phyloP scores from a whole-genome alignment of 768 basidiomycete species.

The Podaxis pistillaris region DNA sequence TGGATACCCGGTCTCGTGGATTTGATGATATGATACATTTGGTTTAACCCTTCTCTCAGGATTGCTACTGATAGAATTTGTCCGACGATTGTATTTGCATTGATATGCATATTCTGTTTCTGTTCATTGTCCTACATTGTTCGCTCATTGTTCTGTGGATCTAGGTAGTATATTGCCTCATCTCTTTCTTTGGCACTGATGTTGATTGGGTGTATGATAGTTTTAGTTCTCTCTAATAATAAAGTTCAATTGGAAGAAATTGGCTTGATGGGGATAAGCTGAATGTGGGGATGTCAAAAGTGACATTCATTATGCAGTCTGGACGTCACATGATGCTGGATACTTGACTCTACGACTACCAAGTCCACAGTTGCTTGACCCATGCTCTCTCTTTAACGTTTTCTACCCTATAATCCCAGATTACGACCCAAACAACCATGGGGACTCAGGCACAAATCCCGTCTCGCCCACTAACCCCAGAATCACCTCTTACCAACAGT shows the following conservation, averaged over 20 bases:
- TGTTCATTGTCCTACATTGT: background rate
- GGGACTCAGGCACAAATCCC: slow-evolving; percentile 9
- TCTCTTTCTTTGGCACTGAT: background rate
- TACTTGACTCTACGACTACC: background rate
- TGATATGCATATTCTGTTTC: background rate
- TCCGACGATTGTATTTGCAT: slow-evolving; percentile 2
- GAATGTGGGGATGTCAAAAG: background rate
- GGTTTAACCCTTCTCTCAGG: background rate
- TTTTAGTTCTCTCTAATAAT: slow-evolving; percentile 10
- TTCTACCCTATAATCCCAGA: background rate
- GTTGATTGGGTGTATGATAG: slow-evolving; percentile 13
- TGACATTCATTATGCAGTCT: slow-evolving; percentile 1
- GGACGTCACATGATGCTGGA: slow-evolving; percentile 11
- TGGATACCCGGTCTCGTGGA: slow-evolving; percentile 62
- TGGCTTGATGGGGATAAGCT: background rate
- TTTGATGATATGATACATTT: slow-evolving; percentile 29
- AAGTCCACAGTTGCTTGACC: background rate
- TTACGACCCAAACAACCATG: slow-evolving; percentile 18
- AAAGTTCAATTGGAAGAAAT: background rate
- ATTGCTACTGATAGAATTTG: background rate
- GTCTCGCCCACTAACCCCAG: slow-evolving; percentile 44
- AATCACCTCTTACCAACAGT: slow-evolving; percentile 49
- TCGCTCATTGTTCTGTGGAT: slow-evolving; percentile 3
- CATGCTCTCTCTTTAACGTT: background rate
- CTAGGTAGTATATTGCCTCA: slow-evolving; percentile 7